Conservation (phyloP, 768 basidiomycete species). For the Exsudoporus frostii region DNA sequence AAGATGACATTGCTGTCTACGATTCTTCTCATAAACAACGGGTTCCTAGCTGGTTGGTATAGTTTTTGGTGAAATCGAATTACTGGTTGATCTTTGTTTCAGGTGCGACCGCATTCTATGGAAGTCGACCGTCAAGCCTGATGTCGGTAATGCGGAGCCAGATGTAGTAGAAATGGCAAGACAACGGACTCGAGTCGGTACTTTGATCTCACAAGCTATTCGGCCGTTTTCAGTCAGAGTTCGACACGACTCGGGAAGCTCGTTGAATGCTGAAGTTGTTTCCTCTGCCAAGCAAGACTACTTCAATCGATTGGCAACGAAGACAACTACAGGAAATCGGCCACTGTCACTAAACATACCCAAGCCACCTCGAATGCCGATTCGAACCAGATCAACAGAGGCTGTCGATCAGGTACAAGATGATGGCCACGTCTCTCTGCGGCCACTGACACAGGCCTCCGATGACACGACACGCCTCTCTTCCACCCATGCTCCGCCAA, state of each 20-base stretch:
- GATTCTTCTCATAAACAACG: constrained; percentile 80
- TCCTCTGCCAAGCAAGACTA: constrained; percentile 20
- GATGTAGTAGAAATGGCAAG: constrained; percentile 29
- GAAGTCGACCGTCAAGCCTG: constrained; percentile 65
- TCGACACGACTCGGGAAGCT: constrained; percentile 38
- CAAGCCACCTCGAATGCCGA: constrained; percentile 16
- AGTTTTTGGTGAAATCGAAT: not conserved
- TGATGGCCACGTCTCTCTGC: not conserved
- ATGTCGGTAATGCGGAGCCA: constrained; percentile 40
- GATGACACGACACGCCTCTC: constrained; percentile 17
- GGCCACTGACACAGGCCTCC: constrained; percentile 7
- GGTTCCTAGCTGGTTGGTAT: constrained; percentile 76
- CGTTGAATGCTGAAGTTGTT: constrained; percentile 24
- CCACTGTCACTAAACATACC: constrained; percentile 22
- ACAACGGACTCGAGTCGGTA: constrained; percentile 48
- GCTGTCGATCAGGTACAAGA: constrained; percentile 14
- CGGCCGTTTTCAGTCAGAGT: constrained; percentile 42
- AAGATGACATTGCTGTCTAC: constrained; percentile 63
- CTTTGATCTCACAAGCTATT: constrained; percentile 53
- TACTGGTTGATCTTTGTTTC: constrained; percentile 4
- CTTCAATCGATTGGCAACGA: constrained; percentile 18
- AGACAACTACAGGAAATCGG: constrained; percentile 8
- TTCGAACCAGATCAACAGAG: constrained; percentile 29
- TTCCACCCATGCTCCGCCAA: constrained; percentile 7
- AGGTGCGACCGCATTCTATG: constrained; percentile 87